These are phyloP conservation scores for Mucor irregularis DNA, from an alignment of 371 early-diverging fungal genomes.

Conservation along the genomic window DNA sequence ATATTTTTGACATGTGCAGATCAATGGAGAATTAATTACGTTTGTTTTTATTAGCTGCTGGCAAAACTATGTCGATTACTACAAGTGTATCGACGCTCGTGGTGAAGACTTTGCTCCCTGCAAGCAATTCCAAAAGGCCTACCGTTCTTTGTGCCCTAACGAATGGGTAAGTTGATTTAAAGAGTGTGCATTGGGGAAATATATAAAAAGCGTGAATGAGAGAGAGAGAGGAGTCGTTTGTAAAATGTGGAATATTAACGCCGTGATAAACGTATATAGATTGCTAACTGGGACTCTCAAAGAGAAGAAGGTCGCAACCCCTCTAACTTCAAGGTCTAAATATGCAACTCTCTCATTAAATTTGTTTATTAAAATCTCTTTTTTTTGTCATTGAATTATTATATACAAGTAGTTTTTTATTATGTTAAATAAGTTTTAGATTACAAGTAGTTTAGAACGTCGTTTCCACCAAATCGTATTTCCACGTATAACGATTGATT, in stretches of 20 bases:
- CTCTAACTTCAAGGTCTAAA: slow-evolving; percentile 51
- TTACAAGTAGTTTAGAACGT: neutral
- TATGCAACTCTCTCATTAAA: no score
- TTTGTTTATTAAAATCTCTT: slow-evolving; percentile 1
- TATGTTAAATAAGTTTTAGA: neutral
- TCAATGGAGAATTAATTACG: neutral
- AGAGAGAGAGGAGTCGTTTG: neutral
- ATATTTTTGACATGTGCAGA: neutral
- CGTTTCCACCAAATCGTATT: slow-evolving; percentile 52
- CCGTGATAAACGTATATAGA: slow-evolving; percentile 41
- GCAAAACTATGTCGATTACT: slow-evolving; percentile 96
- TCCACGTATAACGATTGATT: slow-evolving; percentile 39
- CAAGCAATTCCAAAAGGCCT: slow-evolving; percentile 80
- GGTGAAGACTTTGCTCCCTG: slow-evolving; percentile 92
- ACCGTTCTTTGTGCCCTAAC: slow-evolving; percentile 81
- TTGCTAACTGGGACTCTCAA: slow-evolving; percentile 82
- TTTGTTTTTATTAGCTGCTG: slow-evolving; percentile 57
- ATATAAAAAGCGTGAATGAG: neutral
- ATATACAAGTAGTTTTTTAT: slow-evolving; percentile 2
- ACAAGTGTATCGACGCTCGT: slow-evolving; percentile 81
- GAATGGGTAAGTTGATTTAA: slow-evolving; percentile 70
- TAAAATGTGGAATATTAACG: neutral
- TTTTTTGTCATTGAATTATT: slow-evolving; percentile 6
- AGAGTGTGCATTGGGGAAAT: neutral
- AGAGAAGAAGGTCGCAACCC: slow-evolving; percentile 83